These are phyloP conservation scores for Flaveria linearis DNA, from an alignment of 129 eudicot genomes.

Conservation along the genomic window DNA sequence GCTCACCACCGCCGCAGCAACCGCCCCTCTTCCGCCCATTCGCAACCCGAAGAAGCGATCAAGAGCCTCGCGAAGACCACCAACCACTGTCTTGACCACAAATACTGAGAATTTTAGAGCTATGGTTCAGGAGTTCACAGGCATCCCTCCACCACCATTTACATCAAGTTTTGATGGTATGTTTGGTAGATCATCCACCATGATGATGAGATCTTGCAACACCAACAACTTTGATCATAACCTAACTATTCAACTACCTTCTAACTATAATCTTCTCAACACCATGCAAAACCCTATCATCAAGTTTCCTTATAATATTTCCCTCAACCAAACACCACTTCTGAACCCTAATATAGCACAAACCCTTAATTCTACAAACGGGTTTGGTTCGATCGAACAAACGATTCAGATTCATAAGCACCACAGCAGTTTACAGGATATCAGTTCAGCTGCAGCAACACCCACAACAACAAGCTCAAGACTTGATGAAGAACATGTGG, in stretches of 20 bases:
- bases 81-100: slow-evolving; percentile 84
- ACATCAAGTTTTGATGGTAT: slow-evolving; percentile 49
- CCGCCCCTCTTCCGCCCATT: slow-evolving; percentile 11
- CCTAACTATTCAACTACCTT: slow-evolving; percentile 40
- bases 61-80: slow-evolving; percentile 81
- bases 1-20: background rate
- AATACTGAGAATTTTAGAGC: slow-evolving; percentile 84
- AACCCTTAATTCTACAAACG: too few species aligned
- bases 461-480: slow-evolving; percentile 2
- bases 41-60: slow-evolving; percentile 77
- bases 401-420: background rate
- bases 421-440: slow-evolving; percentile 15
- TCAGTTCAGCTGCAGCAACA: background rate
- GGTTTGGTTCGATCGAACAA: too few species aligned
- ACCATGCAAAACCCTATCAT: slow-evolving; percentile 37
- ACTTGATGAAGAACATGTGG: background rate
- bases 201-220: slow-evolving; percentile 38
- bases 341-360: background rate
- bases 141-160: slow-evolving; percentile 78
- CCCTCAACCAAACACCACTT: slow-evolving; percentile 28
- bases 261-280: slow-evolving; percentile 7
- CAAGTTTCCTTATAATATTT: slow-evolving; percentile 2
- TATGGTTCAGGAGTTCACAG: slow-evolving; percentile 95
- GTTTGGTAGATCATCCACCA: slow-evolving; percentile 47
- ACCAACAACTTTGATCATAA: slow-evolving; percentile 34